A percentile compares a stretch with the other conserved stretches of the same genome.
These are phyloP conservation scores for Suillus luteus DNA, from an alignment of 768 basidiomycete species.

Conservation along the genomic window DNA sequence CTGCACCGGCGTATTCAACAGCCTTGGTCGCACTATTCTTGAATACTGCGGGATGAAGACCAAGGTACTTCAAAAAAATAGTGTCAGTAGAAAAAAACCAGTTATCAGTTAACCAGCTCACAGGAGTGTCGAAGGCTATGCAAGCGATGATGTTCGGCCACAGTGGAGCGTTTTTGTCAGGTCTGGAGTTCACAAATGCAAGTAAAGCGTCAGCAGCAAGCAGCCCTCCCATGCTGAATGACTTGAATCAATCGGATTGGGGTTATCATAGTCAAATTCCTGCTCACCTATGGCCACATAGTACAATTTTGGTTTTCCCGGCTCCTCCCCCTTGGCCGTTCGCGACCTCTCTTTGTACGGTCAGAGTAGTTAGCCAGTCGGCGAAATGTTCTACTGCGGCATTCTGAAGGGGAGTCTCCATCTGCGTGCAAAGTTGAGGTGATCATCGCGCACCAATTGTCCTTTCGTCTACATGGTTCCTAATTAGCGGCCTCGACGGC, in stretches of 20 bases:
- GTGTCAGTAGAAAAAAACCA: neutral
- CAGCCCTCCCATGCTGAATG: conserved; percentile 85
- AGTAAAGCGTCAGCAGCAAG: conserved; percentile 82
- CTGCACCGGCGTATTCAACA: conserved; percentile 66
- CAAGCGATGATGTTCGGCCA: conserved; percentile 91
- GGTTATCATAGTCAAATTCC: neutral
- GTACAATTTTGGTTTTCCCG: conserved; percentile 70
- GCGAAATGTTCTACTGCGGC: conserved; percentile 84
- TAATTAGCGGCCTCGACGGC: neutral
- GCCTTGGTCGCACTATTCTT: conserved; percentile 81
- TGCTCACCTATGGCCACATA: conserved; percentile 85
- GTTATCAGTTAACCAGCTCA: conserved; percentile 38
- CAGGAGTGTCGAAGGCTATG: conserved; percentile 90
- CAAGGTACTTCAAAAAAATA: conserved; percentile 64
- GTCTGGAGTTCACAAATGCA: conserved; percentile 68
- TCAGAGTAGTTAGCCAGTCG: conserved; percentile 90
- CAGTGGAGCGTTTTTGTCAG: conserved; percentile 63
- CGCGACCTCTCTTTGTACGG: conserved; percentile 81
- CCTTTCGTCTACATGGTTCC: conserved; percentile 71
- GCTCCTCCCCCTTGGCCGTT: conserved; percentile 76
- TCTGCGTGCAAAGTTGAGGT: neutral
- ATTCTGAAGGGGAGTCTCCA: conserved; percentile 44
- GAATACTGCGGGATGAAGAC: conserved; percentile 83
- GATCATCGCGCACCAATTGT: conserved; percentile 62
- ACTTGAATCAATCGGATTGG: conserved; percentile 7